Evolutionary conservation across 441 rosid genomes (phyloP), one percentile per base, ranked within the genome.

Genomic region (Manihot esculenta): DNA sequence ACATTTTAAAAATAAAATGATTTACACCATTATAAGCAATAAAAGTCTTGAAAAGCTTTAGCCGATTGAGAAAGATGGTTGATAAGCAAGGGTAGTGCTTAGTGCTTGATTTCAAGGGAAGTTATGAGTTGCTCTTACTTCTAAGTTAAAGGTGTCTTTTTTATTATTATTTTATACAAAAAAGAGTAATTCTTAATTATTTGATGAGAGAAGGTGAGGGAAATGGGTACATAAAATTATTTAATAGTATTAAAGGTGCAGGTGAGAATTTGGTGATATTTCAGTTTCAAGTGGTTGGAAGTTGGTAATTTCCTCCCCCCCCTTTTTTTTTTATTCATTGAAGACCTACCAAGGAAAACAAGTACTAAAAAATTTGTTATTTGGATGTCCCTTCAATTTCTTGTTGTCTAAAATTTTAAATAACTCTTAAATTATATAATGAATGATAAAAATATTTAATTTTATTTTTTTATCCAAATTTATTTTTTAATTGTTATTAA

Each of bases 261-360:
- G 86, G 84, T 79, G 77, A 67, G 69, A 60, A 75, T 81, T 82
- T 72, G 92, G 88, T 87, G 78, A 33, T 70, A 71, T 81, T 78
- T 87, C 91, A 76, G 76, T 83, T 72, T 89, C 89, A 76, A 77
- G 71, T 81, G 74, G 84, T 77, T 79, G 84, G 75, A 33, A 33
- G 38, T 33, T 33, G 38, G 6, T n/a, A n/a, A n/a, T 33, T 4
- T 4, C 38, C 6, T 33, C 6, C 6, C 1, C 38, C 3, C 38
- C 38, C 38, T 33, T 33, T 33, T 33, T 33, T n/a, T n/a, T n/a
- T n/a, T n/a, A n/a, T n/a, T n/a, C n/a, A n/a, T n/a, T n/a, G n/a
- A n/a, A n/a, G n/a, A n/a, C n/a, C n/a, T n/a, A n/a, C n/a, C n/a
- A n/a, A n/a, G n/a, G n/a, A n/a, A n/a, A n/a, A n/a, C n/a, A n/a